A percentile compares a stretch with the other conserved stretches of the same genome.
phyloP scores from a whole-genome alignment of 441 rosid genomes.

The Cnidoscolus chayamansa region DNA sequence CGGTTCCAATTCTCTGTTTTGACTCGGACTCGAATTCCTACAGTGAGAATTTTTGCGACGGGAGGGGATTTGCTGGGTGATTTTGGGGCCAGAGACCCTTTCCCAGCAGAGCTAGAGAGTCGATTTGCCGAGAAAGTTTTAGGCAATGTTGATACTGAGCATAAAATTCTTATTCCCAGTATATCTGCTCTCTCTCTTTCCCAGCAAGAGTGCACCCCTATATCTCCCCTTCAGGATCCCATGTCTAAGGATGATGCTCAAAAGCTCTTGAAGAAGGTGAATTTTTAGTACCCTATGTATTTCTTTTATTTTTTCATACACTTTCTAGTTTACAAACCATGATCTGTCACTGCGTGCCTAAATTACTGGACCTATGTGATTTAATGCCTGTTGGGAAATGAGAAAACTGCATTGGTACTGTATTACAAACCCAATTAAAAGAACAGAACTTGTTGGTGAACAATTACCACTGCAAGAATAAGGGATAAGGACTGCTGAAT shows the following conservation, averaged over 20 bases:
- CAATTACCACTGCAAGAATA: too few relatives aligned
- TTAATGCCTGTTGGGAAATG: background rate
- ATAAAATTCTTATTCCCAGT: constrained; percentile 73
- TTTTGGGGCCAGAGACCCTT: constrained; percentile 86
- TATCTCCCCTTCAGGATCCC: constrained; percentile 64
- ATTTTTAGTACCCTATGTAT: constrained; percentile 2
- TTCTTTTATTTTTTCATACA: background rate
- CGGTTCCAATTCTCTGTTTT: constrained; percentile 5
- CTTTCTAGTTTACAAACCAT: background rate
- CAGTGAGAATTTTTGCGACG: constrained; percentile 29
- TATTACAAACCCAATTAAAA: background rate
- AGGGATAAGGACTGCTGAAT: too few relatives aligned
- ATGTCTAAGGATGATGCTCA: constrained; percentile 57
- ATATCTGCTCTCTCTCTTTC: constrained; percentile 74
- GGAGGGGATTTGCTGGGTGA: constrained; percentile 63
- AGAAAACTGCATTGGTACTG: background rate
- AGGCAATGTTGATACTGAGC: constrained; percentile 64
- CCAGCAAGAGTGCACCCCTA: constrained; percentile 52
- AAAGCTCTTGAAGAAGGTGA: constrained; percentile 64
- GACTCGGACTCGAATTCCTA: constrained; percentile 15
- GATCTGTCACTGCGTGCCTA: background rate
- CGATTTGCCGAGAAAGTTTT: constrained; percentile 75
- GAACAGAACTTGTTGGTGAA: too few relatives aligned
- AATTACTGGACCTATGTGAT: background rate
- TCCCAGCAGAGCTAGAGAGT: constrained; percentile 78